phyloP scores from a whole-genome alignment of 345 rosid genomes.

The Populus pruinosa region DNA sequence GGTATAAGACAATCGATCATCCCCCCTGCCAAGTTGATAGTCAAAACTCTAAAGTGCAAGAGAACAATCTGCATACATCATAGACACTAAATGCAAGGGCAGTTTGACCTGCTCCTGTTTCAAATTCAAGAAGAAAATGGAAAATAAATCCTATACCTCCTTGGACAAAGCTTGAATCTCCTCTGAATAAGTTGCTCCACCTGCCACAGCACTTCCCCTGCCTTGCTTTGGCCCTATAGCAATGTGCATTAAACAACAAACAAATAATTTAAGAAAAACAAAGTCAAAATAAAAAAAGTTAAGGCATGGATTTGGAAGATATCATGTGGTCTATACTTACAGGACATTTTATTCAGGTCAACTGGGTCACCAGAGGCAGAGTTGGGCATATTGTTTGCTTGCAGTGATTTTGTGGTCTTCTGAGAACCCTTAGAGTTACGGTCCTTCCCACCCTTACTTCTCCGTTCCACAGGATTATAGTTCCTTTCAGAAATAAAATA shows the following conservation, averaged over 20 bases:
- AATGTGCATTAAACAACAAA: slow-evolving; percentile 6
- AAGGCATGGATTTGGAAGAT: not conserved
- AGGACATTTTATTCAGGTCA: slow-evolving; percentile 31
- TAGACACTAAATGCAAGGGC: slow-evolving; percentile 3
- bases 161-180: slow-evolving; percentile 67
- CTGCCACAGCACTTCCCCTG: slow-evolving; percentile 35
- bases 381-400: slow-evolving; percentile 55
- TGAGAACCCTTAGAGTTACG: slow-evolving; percentile 43
- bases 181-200: slow-evolving; percentile 39
- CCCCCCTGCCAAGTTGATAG: not conserved
- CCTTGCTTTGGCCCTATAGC: slow-evolving; percentile 56
- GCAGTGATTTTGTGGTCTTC: slow-evolving; percentile 73
- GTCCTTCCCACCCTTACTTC: slow-evolving; percentile 76
- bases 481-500: slow-evolving; percentile 45
- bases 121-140: slow-evolving; percentile 1
- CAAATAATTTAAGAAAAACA: not conserved
- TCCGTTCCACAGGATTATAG: slow-evolving; percentile 83
- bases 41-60: not conserved
- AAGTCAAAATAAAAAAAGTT: not conserved
- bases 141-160: slow-evolving; percentile 52
- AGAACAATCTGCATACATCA: slow-evolving; percentile 1
- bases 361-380: slow-evolving; percentile 32
- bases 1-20: not conserved
- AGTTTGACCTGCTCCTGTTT: not conserved
- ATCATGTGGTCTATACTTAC: slow-evolving; percentile 23